Evolutionary conservation across 2,329 filamentous ascomycete species (phyloP), one percentile per base, ranked within the genome.

Genomic region (Ramularia endophylla): DNA sequence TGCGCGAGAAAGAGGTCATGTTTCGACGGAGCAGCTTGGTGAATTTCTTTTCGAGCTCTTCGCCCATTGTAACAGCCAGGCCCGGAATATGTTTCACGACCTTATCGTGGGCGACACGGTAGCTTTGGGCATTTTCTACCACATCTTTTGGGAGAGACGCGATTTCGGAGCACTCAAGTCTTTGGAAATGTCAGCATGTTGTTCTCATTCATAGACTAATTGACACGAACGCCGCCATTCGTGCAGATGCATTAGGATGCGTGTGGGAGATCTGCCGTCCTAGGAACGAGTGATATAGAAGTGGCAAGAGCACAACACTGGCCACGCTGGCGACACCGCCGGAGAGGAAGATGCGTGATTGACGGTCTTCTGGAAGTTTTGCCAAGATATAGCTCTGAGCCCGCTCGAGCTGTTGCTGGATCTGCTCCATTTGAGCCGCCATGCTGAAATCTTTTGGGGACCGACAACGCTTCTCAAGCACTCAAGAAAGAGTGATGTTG

Each of bases 201-300:
- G 22, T 11, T 11, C 11, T 11, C 22, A 6, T 11, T 25, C 6
- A 25, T 6, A 11, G 11, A 11, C 22, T 6, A 11, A 25, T 11
- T 25, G 6, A 11, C 6, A 25, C 22, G 22, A 42, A 22, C n/a
- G 45, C 46, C 13, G 50, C 50, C 22, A 39, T 42, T 20, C 48
- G 43, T 3, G 48, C 40, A 1, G 43, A 45, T 8, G 41, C 30
- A 12, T 43, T 48, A 3, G 48, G 50, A 17, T 47, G 36, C 8
- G 48, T 53, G 32, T 48, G 48, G 6, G 27, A 31, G 29, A 53
- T 25, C 34, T 51, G 45, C 19, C 50, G 45, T 27, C 50, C 50
- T 16, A 51, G 50, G 16, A 42, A 34, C 28, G 40, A 43, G 38
- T 53, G 42, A 20, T 47, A 43, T 9, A 41, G 27, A 19, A 50